A percentile compares a stretch with the other conserved stretches of the same genome.
These are phyloP conservation scores for Saccharomycopsis fodiens DNA, from an alignment of 805 yeast genomes.

Conservation along the genomic window DNA sequence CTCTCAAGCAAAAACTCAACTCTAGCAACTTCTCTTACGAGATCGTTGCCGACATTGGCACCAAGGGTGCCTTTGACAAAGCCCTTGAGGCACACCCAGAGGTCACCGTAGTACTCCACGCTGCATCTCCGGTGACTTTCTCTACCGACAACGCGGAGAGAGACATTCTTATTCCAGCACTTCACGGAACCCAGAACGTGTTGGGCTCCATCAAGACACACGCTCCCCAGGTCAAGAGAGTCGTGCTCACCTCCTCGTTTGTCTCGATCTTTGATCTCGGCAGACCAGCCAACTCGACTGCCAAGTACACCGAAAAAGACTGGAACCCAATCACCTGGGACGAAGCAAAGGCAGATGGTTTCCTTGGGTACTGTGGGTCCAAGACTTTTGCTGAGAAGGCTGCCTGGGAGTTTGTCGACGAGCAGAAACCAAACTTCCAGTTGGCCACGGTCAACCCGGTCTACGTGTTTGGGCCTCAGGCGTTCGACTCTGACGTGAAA, in stretches of 20 bases:
- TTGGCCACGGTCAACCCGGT: constrained; percentile 37
- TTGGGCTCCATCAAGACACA: constrained; percentile 35
- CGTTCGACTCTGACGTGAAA: constrained; percentile 30
- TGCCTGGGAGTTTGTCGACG: constrained; percentile 45
- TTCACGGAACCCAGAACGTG: constrained; percentile 44
- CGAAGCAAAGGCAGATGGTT: constrained; percentile 22
- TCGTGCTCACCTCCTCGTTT: constrained; percentile 50
- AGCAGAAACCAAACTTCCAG: constrained; percentile 32
- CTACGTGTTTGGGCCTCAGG: constrained; percentile 45
- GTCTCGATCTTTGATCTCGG: constrained; percentile 38
- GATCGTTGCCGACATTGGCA: constrained; percentile 31
- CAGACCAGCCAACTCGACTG: constrained; percentile 6
- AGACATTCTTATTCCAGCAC: constrained; percentile 50
- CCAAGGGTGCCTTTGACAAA: constrained; percentile 37
- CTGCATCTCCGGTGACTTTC: constrained; percentile 41
- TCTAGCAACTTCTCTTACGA: constrained; percentile 25
- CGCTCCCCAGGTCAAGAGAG: constrained; percentile 39
- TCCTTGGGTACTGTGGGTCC: constrained; percentile 35
- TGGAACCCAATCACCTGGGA: constrained; percentile 33
- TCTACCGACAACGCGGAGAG: constrained; percentile 36
- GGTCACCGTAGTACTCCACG: constrained; percentile 39
- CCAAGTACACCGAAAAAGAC: constrained; percentile 26
- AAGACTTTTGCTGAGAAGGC: constrained; percentile 51
- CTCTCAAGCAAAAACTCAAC: not conserved
- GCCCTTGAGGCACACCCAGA: constrained; percentile 35